Evolutionary conservation across 192 early-diverging fungal genomes (phyloP).

Genomic region (Coemansia sp.): DNA sequence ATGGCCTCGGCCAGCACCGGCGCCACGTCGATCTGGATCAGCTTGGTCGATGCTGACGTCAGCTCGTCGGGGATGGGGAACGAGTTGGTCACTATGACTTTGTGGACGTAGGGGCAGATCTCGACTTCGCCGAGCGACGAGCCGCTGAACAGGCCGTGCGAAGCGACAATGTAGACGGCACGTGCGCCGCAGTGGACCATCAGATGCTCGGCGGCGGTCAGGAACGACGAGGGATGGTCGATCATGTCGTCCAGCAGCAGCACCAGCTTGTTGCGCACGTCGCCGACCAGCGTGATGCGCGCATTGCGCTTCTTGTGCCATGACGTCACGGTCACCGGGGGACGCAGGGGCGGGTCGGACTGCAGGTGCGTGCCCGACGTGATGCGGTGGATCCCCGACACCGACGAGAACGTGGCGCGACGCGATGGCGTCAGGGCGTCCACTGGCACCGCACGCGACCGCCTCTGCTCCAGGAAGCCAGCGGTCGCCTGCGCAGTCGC

Average conservation of each 20-base stretch:
- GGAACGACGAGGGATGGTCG: conserved; percentile 84
- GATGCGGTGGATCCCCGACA: conserved; percentile 40
- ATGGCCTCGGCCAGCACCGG: conserved; percentile 93
- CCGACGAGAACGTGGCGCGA: conserved; percentile 9
- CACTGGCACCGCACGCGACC: conserved; percentile 27
- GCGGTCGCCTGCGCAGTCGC: conserved; percentile 36
- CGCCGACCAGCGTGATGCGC: conserved; percentile 86
- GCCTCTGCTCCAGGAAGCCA: conserved; percentile 40
- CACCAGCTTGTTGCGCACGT: conserved; percentile 79
- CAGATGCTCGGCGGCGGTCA: conserved; percentile 88
- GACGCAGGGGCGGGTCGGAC: conserved; percentile 49
- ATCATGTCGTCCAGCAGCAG: conserved; percentile 98
- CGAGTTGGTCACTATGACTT: conserved; percentile 86
- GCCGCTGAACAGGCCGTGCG: conserved; percentile 91
- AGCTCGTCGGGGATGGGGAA: conserved; percentile 79
- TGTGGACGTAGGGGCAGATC: conserved; percentile 70
- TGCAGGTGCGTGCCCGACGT: conserved; percentile 52
- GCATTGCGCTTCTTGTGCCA: conserved; percentile 57
- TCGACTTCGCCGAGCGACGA: conserved; percentile 84
- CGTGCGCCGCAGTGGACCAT: conserved; percentile 78
- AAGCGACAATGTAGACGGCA: conserved; percentile 86
- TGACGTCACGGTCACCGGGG: conserved; percentile 51
- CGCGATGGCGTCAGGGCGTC: conserved; percentile 12
- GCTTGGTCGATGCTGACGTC: conserved; percentile 66
- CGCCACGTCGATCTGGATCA: conserved; percentile 82